These are phyloP conservation scores for Pyrenochaeta sp. DNA, from an alignment of 2,329 filamentous ascomycete genomes.

Conservation along the genomic window DNA sequence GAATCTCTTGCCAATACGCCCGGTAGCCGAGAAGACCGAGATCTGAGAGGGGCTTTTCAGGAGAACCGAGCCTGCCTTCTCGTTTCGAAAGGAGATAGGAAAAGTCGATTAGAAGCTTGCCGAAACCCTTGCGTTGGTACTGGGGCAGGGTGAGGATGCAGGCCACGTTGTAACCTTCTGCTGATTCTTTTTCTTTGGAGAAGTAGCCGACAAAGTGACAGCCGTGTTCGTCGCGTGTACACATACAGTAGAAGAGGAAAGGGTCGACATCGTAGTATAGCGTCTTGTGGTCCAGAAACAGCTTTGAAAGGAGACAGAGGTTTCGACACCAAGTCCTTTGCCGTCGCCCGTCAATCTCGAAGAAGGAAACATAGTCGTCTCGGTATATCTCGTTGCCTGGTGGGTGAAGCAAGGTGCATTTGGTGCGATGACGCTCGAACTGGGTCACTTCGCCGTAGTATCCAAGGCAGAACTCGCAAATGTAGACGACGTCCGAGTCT, in stretches of 20 bases:
- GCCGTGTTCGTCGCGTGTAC: slow-evolving; percentile 84
- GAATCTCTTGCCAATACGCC: slow-evolving; percentile 96
- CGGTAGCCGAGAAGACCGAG: slow-evolving; percentile 91
- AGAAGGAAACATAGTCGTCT: slow-evolving; percentile 92
- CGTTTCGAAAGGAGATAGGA: slow-evolving; percentile 96
- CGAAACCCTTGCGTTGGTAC: slow-evolving; percentile 94
- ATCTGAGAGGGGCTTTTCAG: slow-evolving; percentile 96
- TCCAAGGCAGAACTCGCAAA: slow-evolving; percentile 95
- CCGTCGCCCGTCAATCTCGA: slow-evolving; percentile 93
- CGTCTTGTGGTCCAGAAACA: slow-evolving; percentile 97
- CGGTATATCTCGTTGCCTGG: slow-evolving; percentile 98
- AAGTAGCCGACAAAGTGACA: slow-evolving; percentile 99
- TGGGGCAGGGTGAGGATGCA: slow-evolving; percentile 97
- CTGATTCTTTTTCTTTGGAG: slow-evolving; percentile 97
- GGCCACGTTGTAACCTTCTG: slow-evolving; percentile 96
- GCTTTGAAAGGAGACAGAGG: slow-evolving; percentile 90
- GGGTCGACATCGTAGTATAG: slow-evolving; percentile 99
- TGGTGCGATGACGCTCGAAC: slow-evolving; percentile 84
- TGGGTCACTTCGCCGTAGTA: slow-evolving; percentile 87
- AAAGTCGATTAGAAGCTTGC: slow-evolving; percentile 92
- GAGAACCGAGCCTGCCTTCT: slow-evolving; percentile 92
- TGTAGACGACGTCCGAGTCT: slow-evolving; percentile 88
- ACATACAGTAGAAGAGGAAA: slow-evolving; percentile 99
- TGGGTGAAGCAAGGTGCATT: slow-evolving; percentile 90
- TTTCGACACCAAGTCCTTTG: slow-evolving; percentile 98